Conservation (phyloP, 768 basidiomycete species). For the Lactarius vividus region DNA sequence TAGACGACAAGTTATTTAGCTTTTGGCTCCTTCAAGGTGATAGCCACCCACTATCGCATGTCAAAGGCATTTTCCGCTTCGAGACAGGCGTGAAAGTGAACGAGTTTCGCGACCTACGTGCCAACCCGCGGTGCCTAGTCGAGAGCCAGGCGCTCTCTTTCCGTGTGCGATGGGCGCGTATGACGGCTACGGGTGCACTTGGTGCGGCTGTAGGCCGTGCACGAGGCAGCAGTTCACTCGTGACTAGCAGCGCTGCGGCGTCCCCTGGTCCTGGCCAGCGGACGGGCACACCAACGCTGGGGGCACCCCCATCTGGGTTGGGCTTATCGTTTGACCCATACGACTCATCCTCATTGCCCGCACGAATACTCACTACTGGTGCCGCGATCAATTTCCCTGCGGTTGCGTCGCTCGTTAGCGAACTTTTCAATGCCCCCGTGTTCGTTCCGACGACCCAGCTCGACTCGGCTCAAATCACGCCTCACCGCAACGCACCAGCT, state of each 20-base stretch:
- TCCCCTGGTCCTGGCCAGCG: constrained; percentile 26
- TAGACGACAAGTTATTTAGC: constrained; percentile 88
- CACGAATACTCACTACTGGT: constrained; percentile 67
- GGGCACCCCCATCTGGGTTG: constrained; percentile 19
- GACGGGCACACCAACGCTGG: constrained; percentile 24
- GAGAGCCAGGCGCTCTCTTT: constrained; percentile 81
- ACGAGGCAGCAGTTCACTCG: constrained; percentile 30
- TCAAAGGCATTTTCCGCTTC: constrained; percentile 84
- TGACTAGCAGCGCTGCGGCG: constrained; percentile 29
- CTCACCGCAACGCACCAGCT: constrained; percentile 74
- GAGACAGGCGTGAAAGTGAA: constrained; percentile 86
- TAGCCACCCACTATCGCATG: constrained; percentile 68
- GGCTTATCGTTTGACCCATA: constrained; percentile 73
- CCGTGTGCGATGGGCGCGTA: constrained; percentile 77
- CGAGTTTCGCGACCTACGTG: constrained; percentile 85
- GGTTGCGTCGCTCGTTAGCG: constrained; percentile 74
- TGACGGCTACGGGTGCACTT: constrained; percentile 66
- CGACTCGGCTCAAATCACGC: constrained; percentile 68
- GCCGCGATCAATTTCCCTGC: constrained; percentile 84
- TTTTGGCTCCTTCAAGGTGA: constrained; percentile 87
- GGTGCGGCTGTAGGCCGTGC: constrained; percentile 41
- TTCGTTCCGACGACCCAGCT: constrained; percentile 73
- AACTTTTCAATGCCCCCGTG: constrained; percentile 80
- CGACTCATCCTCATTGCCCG: constrained; percentile 62
- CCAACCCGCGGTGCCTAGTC: constrained; percentile 82